Conservation (phyloP, 352 stramenopile genomes). For the Phytopythium litorale region DNA sequence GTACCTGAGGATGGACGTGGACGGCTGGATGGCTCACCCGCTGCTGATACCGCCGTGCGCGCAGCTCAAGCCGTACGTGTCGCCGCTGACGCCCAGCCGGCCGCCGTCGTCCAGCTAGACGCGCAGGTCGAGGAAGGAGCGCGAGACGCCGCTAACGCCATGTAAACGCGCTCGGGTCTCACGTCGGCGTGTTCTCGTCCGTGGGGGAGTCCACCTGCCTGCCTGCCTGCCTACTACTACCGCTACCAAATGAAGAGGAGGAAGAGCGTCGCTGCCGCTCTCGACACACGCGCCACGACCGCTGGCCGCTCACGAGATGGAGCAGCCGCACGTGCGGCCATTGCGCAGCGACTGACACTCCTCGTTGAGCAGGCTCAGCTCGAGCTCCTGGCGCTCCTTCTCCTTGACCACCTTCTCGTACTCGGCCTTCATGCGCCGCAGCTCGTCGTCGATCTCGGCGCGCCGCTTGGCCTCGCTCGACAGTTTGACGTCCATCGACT, state of each 20-base stretch:
- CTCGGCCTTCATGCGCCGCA: slow-evolving; percentile 56
- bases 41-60: slow-evolving; percentile 7
- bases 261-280: background rate
- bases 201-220: background rate
- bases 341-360: slow-evolving; percentile 77
- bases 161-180: background rate
- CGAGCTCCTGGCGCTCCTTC: slow-evolving; percentile 76
- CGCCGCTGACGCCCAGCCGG: slow-evolving; percentile 60
- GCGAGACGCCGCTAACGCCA: background rate
- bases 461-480: slow-evolving; percentile 52
- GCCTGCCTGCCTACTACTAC: background rate
- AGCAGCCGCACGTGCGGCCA: slow-evolving; percentile 62
- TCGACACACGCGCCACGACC: too few relatives aligned
- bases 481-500: slow-evolving; percentile 67
- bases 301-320: slow-evolving; percentile 43
- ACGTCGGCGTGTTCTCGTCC: background rate
- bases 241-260: slow-evolving; percentile 1
- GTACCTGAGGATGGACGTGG: background rate
- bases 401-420: slow-evolving; percentile 76
- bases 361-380: slow-evolving; percentile 72
- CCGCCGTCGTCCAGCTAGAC: slow-evolving; percentile 31
- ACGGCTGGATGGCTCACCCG: background rate
- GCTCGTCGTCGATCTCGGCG: slow-evolving; percentile 56
- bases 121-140: background rate
- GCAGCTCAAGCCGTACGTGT: slow-evolving; percentile 85